These are phyloP conservation scores for Russula sp. DNA, from an alignment of 768 basidiomycete species.

Conservation along the genomic window DNA sequence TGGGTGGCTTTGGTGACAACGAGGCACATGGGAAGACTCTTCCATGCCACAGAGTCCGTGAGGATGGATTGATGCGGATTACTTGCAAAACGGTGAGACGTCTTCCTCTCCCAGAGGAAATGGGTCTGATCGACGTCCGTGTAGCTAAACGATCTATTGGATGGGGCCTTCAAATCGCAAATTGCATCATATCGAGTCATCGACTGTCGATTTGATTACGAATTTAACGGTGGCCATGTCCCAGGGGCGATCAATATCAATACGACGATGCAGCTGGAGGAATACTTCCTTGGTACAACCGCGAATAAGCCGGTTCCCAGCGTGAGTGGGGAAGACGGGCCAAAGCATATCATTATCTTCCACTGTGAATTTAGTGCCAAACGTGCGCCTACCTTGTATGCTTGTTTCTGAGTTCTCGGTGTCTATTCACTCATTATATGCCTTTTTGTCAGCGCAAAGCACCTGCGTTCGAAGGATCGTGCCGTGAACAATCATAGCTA, in stretches of 20 bases:
- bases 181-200: constrained; percentile 73
- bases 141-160: constrained; percentile 72
- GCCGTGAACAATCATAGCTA: constrained; percentile 82
- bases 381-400: constrained; percentile 92
- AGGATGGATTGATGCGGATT: constrained; percentile 94
- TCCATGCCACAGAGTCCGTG: constrained; percentile 88
- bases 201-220: constrained; percentile 97
- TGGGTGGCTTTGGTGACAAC: constrained; percentile 88
- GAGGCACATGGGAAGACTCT: constrained; percentile 90
- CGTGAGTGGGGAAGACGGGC: constrained; percentile 61
- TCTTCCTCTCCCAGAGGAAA: constrained; percentile 19
- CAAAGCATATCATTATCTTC: constrained; percentile 86
- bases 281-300: constrained; percentile 58
- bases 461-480: constrained; percentile 86
- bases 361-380: constrained; percentile 98
- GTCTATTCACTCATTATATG: background rate
- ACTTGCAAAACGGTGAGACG: constrained; percentile 61
- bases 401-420: constrained; percentile 17
- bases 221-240: constrained; percentile 91
- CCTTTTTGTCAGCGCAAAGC: constrained; percentile 63
- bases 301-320: constrained; percentile 55
- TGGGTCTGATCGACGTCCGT: background rate
- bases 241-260: constrained; percentile 89
- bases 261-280: constrained; percentile 70
- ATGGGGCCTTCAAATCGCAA: constrained; percentile 59